Evolutionary conservation across 202 grass and related monocot genomes (phyloP), one percentile per base, ranked within the genome.

Genomic region (Zoysia matrella): DNA sequence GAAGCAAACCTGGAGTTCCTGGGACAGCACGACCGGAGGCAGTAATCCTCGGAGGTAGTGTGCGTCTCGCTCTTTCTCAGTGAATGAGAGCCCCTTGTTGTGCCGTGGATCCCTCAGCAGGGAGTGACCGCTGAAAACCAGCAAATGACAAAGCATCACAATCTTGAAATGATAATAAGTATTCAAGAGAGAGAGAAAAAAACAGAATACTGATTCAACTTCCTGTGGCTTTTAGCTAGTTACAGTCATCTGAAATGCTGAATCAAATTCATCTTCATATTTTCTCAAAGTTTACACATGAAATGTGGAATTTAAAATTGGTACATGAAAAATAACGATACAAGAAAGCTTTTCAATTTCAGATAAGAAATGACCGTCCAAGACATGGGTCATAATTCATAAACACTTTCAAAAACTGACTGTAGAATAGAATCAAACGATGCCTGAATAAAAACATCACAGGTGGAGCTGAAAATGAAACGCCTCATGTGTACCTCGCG

Each of bases 31-130:
- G 2, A 51, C 72, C 7, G 92, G 95, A 60, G 95, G 92, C 76
- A 95, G 77, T 66, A 98, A 91, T 14, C 95, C 95, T 6, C 92
- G 79, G 41, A 98, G 79, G 84, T 95, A 98, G 86, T 98, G 95
- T 56, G 90, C 82, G 68, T 98, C 95, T 52, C 95, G 92, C 80
- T 98, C 95, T 68, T 90, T 95, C 87, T 98, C 95, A 3, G 88
- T 89, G 88, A 95, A 98, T 0, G 92, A 94, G 1, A 98, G 82
- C 11, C 95, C 95, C 76, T 98, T 98, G 80, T 98, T 98, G 87
- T 93, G 92, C 65, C 84, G 80, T 73, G 95, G 95, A 88, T 95
- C 92, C 69, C 95, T 93, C 82, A 95, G 84, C 14, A 98, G 73
- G 9, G 92, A 75, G 69, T 93, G 89, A 5, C 95, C 95, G 41